Evolutionary conservation across 768 basidiomycete species (phyloP).

Genomic region (Pulveroboletus sp.): DNA sequence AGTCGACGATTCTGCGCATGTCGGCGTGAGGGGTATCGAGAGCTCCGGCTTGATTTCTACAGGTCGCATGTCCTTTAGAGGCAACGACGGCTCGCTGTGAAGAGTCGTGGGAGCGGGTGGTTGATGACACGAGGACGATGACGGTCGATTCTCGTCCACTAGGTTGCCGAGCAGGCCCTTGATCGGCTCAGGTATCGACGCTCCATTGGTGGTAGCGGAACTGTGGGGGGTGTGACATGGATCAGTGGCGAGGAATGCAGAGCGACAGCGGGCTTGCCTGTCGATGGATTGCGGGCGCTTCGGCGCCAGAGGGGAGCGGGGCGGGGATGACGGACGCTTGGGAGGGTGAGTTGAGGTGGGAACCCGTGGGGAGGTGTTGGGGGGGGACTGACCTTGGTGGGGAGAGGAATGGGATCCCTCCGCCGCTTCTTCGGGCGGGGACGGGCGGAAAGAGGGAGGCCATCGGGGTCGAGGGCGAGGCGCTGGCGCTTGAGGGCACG

Average conservation of each 20-base stretch:
- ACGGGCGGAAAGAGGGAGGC: slow-evolving; percentile 17
- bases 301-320: slow-evolving; percentile 5
- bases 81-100: not conserved
- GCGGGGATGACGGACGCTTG: slow-evolving; percentile 15
- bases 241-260: not conserved
- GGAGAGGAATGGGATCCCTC: slow-evolving; percentile 8
- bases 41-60: not conserved
- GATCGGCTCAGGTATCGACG: slow-evolving; percentile 4
- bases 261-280: not conserved
- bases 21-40: not conserved
- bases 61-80: not conserved
- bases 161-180: not conserved
- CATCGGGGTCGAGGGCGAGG: slow-evolving; percentile 28
- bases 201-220: slow-evolving; percentile 1
- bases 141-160: not conserved
- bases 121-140: not conserved
- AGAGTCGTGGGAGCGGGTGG: too few relatives aligned
- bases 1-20: not conserved
- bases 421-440: slow-evolving; percentile 19
- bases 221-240: slow-evolving; percentile 1
- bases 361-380: not conserved
- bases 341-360: not conserved
- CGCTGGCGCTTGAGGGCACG: slow-evolving; percentile 33
- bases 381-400: not conserved
- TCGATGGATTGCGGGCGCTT: not conserved